Evolutionary conservation across 2,329 filamentous ascomycete species (phyloP), one percentile per base, ranked within the genome.

Genomic region (Alternaria conjuncta): DNA sequence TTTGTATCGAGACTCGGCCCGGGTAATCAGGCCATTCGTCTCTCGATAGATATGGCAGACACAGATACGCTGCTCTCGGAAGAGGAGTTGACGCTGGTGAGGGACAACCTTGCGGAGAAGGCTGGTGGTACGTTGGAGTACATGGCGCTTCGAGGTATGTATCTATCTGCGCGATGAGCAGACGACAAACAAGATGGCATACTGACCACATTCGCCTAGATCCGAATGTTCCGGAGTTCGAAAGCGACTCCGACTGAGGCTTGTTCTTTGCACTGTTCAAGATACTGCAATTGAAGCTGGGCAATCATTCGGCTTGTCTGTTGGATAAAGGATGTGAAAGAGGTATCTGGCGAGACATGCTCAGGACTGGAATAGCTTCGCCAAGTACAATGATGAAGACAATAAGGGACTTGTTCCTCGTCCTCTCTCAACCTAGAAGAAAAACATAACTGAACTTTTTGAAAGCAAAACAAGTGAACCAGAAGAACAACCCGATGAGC

Each of bases 11-110:
- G 73, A 15, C 75, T 86, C 9, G 80, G 75, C 2, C 75, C 76
- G 2, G 77, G 79, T 2, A 84, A 84, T 62, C 73, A 75, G 46
- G 82, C 82, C 15, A 75, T 85, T 13, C 74, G 78, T 2, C 56
- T 85, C 36, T 80, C 79, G 32, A 73, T 85, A 13, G 82, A 84
- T 44, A 81, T 79, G 70, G 83, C 83, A 30, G 81, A 83, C 57
- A 78, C 80, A 12, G 81, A 84, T 12, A 78, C 77, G 7, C 64
- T 78, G 30, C 72, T 85, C 15, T 68, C 78, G 6, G 77, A 82
- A 13, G 78, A 82, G 9, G 78, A 80, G 43, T 74, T 83, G 47
- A 74, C 73, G 9, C 18, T 78, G 25, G 70, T 85, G 8, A 74
- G 76, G 47, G 79, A 82, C 6, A 73, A 71, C 20, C 68, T 85